Evolutionary conservation across 2,329 filamentous ascomycete genomes (phyloP), one percentile per base, ranked within the genome.

Genomic region (Ceratocystis alfenasii): DNA sequence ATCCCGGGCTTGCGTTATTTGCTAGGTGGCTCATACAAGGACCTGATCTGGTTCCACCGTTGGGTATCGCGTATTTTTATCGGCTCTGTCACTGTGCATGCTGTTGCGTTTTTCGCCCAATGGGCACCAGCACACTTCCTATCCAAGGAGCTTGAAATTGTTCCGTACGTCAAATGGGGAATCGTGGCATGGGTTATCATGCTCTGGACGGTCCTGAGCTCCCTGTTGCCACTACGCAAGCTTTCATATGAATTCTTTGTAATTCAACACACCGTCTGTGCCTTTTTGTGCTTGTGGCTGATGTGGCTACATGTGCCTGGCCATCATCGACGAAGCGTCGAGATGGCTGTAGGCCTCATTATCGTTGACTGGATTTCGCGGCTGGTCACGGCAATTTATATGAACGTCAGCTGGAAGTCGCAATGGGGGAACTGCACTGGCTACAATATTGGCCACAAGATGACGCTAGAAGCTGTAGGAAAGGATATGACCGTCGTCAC

Each of bases 31-130:
- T 84, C 85, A 67, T 84, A 89, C 71, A 87, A 89, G 74, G 80
- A 84, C 6, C 76, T 89, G 66, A 89, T 88, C 72, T 89, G 87
- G 87, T 74, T 89, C 64, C 87, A 90, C 71, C 81, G 87, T 68
- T 90, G 87, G 87, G 82, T 86, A 8, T 84, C 84, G 2, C 81
- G 87, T 67, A 87, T 84, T 66, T 82, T 89, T 75, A 80, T 89
- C 44, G 76, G 88, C 12, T 87, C 84, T 0, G 83, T 83, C 1
- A 85, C 85, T 0, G 79, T 89, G 3, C 87, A 90, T 70, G 86
- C 87, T 68, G 87, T 83, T 69, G 83, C 87, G 72, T 89, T 88
- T 73, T 85, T 85, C 74, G 76, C 77, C 1, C 81, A 86, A 71
- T 89, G 86, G 84, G 79, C 80, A 33, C 76, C 77, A 5, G 79